Evolutionary conservation across 1,284 basidiomycete genomes (phyloP).

Genomic region (Heterobasidion irregulare): DNA sequence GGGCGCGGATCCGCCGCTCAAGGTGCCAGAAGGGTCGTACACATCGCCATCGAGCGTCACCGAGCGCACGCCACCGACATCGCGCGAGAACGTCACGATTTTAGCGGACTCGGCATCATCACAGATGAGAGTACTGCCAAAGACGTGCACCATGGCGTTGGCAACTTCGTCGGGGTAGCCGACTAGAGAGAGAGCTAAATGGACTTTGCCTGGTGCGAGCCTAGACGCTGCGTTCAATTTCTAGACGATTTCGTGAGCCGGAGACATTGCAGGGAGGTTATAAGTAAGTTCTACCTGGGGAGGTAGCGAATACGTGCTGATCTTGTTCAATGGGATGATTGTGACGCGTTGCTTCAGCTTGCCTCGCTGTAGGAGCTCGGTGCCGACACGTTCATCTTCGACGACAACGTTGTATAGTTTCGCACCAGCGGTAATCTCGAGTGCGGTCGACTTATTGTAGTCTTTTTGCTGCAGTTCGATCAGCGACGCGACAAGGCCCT

Average conservation of each 20-base stretch:
- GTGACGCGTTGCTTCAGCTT: constrained; percentile 86
- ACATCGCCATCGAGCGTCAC: constrained; percentile 95
- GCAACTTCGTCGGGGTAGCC: constrained; percentile 82
- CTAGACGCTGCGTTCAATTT: constrained; percentile 72
- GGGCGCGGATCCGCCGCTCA: constrained; percentile 88
- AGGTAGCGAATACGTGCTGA: constrained; percentile 63
- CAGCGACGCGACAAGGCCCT: constrained; percentile 88
- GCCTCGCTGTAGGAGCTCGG: constrained; percentile 79
- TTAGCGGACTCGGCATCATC: constrained; percentile 87
- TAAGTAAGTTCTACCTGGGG: constrained; percentile 45
- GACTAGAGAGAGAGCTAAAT: constrained; percentile 82
- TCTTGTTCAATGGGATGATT: constrained; percentile 92
- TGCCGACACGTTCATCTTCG: constrained; percentile 84
- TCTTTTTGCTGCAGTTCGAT: constrained; percentile 68
- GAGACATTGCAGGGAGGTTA: background rate
- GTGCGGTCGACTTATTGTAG: constrained; percentile 77
- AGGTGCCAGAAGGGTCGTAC: constrained; percentile 93
- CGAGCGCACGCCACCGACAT: constrained; percentile 63
- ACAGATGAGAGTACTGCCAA: constrained; percentile 90
- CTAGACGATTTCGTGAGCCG: constrained; percentile 25
- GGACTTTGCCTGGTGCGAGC: constrained; percentile 79
- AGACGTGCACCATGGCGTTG: constrained; percentile 90
- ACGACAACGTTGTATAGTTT: constrained; percentile 95
- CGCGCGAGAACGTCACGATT: constrained; percentile 74
- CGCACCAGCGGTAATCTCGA: constrained; percentile 90